Base-by-base conservation (phyloP, 805 yeast species). In the Peterozyma toletana region DNA sequence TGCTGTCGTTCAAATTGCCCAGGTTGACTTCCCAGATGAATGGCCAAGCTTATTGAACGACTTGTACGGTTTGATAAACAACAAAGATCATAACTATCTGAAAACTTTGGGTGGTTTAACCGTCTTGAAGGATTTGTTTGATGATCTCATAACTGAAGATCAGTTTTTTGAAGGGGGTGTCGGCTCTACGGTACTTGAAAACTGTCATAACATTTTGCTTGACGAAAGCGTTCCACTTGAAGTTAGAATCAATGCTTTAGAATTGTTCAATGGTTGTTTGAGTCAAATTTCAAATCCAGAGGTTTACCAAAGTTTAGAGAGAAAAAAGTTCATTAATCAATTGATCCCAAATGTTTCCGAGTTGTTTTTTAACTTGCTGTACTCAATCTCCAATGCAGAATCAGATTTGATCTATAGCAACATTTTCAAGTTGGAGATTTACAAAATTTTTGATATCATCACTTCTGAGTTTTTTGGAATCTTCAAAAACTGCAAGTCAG, bases 1-100 rank as follows among this genome's bases (percentile, higher is more conserved):
- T 50, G 82, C 86, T 13, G 75, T 89, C 14, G 85, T 85, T 5
- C 95, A 86, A 54, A 86, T 91, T 13, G 88, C 96, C 0, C 83
- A 85, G 2, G 85, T 81, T 1, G 99, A 91, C 56, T 91, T 77
- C 55, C 99, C 99, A 0, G 98, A 93, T 56, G 95, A 88, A 57
- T 91, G 98, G 98, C 96, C 97, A 0, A 73, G 70, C 17, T 65
- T 90, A 39, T 57, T 86, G 44, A 55, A 62, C 31, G 59, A 59
- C 6, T 54, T 87, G 16, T 80, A 78, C 53, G 55, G 55, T 1
- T 58, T 60, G 27, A 67, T 75, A 33, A 53, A 59, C 9, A 55
- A 66, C 9, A 55, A 58, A 31, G 45, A 47, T 5, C 30, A 42
- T 9, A 53, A 66, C 42, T 50, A 53, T n/a, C 53, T 45, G 36